Conservation (phyloP, 2,329 filamentous ascomycete genomes). For the Whalleya microplaca region DNA sequence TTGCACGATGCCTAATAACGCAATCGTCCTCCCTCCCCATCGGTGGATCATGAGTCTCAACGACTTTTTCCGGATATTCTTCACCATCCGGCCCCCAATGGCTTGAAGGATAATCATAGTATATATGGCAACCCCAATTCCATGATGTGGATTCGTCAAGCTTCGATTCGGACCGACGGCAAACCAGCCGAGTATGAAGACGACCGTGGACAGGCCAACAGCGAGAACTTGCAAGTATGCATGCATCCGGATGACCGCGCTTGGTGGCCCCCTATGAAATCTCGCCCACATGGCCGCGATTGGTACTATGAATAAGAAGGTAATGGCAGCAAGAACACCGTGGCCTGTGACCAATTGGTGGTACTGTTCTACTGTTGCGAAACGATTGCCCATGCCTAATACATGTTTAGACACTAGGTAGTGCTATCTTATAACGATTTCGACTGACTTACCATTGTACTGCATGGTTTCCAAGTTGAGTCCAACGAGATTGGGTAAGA, state of each 20-base stretch:
- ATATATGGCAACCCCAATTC: conserved; percentile 80
- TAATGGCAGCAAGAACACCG: conserved; percentile 70
- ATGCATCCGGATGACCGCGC: conserved; percentile 68
- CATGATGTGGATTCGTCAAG: conserved; percentile 82
- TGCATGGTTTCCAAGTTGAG: conserved; percentile 81
- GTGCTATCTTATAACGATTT: not conserved
- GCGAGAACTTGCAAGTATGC: conserved; percentile 75
- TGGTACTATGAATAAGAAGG: conserved; percentile 76
- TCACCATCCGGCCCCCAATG: conserved; percentile 68
- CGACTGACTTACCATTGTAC: conserved; percentile 70
- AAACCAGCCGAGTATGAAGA: conserved; percentile 77
- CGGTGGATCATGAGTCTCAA: conserved; percentile 73
- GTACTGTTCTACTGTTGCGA: conserved; percentile 70
- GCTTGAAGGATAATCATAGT: conserved; percentile 72
- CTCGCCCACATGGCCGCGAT: conserved; percentile 73
- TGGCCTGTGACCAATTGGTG: conserved; percentile 72
- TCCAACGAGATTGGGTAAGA: conserved; percentile 76
- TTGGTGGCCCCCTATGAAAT: conserved; percentile 67
- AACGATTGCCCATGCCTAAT: conserved; percentile 80
- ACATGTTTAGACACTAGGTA: conserved; percentile 16
- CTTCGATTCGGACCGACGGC: conserved; percentile 74
- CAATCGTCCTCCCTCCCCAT: conserved; percentile 80
- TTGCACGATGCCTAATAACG: conserved; percentile 82
- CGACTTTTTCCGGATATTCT: conserved; percentile 53
- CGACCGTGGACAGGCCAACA: conserved; percentile 68